Conservation (phyloP, 176 grass and related monocot species). For the Triticum dicoccoides region DNA sequence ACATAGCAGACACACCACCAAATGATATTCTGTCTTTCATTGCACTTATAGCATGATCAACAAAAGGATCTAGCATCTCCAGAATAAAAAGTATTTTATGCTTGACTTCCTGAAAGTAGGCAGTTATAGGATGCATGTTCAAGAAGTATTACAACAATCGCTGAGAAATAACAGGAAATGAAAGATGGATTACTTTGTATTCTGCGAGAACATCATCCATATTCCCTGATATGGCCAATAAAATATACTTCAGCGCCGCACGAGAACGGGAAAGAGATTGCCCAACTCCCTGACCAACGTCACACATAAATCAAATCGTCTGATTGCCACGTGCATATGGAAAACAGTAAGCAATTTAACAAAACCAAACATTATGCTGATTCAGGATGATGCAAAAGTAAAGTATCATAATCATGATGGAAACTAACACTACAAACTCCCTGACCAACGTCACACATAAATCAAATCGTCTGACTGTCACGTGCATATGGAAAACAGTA, state of each 20-base stretch:
- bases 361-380: background rate
- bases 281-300: slow-evolving; percentile 51
- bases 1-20: slow-evolving; percentile 56
- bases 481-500: slow-evolving; percentile 21
- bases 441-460: slow-evolving; percentile 45
- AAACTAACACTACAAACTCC: slow-evolving; percentile 23
- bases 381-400: background rate
- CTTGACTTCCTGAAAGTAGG: slow-evolving; percentile 75
- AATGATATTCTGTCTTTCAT: slow-evolving; percentile 55
- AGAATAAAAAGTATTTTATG: slow-evolving; percentile 87
- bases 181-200: slow-evolving; percentile 73
- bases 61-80: slow-evolving; percentile 93
- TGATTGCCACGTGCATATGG: slow-evolving; percentile 12
- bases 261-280: slow-evolving; percentile 62
- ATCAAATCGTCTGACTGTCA: background rate
- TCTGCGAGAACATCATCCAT: slow-evolving; percentile 83
- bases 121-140: slow-evolving; percentile 38
- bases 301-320: slow-evolving; percentile 20
- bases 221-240: slow-evolving; percentile 87
- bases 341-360: slow-evolving; percentile 12
- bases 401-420: background rate
- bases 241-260: slow-evolving; percentile 81
- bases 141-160: slow-evolving; percentile 21
- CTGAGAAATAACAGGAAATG: slow-evolving; percentile 18
- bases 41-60: slow-evolving; percentile 60